These are phyloP conservation scores for Diaporthe destruens DNA, from an alignment of 2,329 filamentous ascomycete genomes.

Conservation along the genomic window DNA sequence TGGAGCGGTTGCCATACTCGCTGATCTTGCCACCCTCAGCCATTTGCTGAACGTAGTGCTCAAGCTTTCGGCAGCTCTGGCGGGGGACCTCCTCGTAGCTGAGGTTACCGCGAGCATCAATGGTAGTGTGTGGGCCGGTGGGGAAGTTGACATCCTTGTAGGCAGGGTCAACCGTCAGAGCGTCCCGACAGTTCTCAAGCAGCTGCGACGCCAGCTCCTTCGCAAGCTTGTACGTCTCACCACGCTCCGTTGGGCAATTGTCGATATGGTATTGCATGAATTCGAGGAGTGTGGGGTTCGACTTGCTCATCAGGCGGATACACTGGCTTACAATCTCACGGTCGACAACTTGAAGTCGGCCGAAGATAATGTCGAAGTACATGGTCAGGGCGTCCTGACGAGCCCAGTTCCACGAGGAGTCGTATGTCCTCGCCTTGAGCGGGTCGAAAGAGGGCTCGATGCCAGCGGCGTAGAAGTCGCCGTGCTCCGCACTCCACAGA, in stretches of 20 bases:
- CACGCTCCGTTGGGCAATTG: slow-evolving; percentile 95
- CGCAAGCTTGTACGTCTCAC: slow-evolving; percentile 97
- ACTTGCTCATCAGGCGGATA: slow-evolving; percentile 99
- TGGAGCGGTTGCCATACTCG: slow-evolving; percentile 97
- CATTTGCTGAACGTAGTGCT: slow-evolving; percentile 99
- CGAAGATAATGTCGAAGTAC: slow-evolving; percentile 99
- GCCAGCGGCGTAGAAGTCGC: slow-evolving; percentile 93
- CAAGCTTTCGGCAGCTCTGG: slow-evolving; percentile 91
- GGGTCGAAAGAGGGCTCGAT: slow-evolving; percentile 95
- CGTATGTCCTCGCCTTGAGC: slow-evolving; percentile 95
- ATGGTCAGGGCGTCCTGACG: slow-evolving; percentile 97
- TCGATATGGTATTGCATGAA: slow-evolving; percentile 99
- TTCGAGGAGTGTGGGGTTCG: slow-evolving; percentile 93
- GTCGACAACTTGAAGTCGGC: slow-evolving; percentile 90
- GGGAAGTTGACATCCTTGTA: slow-evolving; percentile 97
- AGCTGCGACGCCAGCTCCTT: slow-evolving; percentile 94
- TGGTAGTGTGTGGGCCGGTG: slow-evolving; percentile 91
- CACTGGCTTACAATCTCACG: slow-evolving; percentile 98
- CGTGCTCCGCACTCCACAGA: slow-evolving; percentile 94
- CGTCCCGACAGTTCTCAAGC: slow-evolving; percentile 97
- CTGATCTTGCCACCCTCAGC: slow-evolving; percentile 98
- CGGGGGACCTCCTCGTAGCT: slow-evolving; percentile 91
- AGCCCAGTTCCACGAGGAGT: slow-evolving; percentile 99
- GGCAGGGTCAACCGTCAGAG: slow-evolving; percentile 83
- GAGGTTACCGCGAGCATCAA: slow-evolving; percentile 92